Conservation (phyloP, 805 yeast genomes). For the Barnettozyma sucrosica region DNA sequence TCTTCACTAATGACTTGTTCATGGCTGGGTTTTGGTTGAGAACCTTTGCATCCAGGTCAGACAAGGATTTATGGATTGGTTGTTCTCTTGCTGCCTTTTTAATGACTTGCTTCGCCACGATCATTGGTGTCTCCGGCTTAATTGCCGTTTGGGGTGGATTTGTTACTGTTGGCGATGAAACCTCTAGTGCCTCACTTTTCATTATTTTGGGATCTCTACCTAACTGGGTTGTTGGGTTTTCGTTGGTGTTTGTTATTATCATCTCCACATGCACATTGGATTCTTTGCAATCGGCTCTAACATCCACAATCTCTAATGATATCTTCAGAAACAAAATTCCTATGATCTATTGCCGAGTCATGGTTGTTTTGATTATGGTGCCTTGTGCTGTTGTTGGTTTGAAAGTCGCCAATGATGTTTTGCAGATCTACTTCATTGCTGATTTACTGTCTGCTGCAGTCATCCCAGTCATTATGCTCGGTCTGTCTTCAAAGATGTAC, state of each 20-base stretch:
- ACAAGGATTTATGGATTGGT: constrained; percentile 71
- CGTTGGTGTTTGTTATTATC: constrained; percentile 64
- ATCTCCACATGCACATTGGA: constrained; percentile 88
- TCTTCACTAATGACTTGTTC: constrained; percentile 85
- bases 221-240: constrained; percentile 80
- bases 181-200: constrained; percentile 68
- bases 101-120: constrained; percentile 54
- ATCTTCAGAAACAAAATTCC: constrained; percentile 76
- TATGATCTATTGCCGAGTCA: constrained; percentile 56
- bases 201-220: constrained; percentile 68
- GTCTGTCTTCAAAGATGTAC: constrained; percentile 61
- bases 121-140: constrained; percentile 80
- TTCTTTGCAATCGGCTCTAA: constrained; percentile 81
- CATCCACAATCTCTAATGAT: constrained; percentile 86
- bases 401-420: constrained; percentile 72
- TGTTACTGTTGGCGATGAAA: constrained; percentile 37
- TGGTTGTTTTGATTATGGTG: constrained; percentile 74
- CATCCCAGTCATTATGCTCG: constrained; percentile 78
- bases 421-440: constrained; percentile 85
- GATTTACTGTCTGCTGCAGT: constrained; percentile 85
- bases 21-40: constrained; percentile 92
- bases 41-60: constrained; percentile 80
- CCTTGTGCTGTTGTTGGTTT: constrained; percentile 85
- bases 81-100: constrained; percentile 69
- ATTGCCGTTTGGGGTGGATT: constrained; percentile 88